Evolutionary conservation across 768 basidiomycete species (phyloP).

Genomic region (Xerocomellus chrysenteron): DNA sequence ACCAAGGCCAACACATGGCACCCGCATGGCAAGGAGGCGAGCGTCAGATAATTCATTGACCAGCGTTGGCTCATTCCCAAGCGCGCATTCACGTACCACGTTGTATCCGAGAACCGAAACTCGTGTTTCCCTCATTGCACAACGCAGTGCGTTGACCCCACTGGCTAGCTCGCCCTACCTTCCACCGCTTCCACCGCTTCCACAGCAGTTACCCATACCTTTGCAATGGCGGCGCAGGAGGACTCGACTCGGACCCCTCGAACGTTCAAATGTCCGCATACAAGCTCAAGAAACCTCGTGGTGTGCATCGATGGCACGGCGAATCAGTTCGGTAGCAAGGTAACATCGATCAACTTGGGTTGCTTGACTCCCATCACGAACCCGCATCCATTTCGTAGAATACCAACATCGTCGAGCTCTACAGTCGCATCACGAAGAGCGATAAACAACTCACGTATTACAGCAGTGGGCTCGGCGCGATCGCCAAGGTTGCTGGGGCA

Average conservation of each 20-base stretch:
- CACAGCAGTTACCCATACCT: not conserved
- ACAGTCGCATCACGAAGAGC: conserved; percentile 36
- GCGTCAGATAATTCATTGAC: too few species aligned
- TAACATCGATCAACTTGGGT: conserved; percentile 6
- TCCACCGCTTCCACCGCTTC: not conserved
- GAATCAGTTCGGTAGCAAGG: conserved; percentile 37
- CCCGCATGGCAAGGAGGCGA: too few species aligned
- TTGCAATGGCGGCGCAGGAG: conserved; percentile 7
- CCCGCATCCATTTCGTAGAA: conserved; percentile 26
- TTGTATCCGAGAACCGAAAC: too few species aligned
- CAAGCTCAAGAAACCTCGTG: conserved; percentile 18
- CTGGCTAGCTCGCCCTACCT: not conserved
- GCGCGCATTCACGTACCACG: too few species aligned
- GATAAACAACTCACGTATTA: conserved; percentile 39
- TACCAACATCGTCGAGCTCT: conserved; percentile 43
- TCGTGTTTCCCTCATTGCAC: too few species aligned
- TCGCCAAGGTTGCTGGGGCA: conserved; percentile 23
- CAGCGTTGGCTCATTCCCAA: too few species aligned
- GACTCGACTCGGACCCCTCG: not conserved
- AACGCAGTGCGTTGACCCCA: too few species aligned
- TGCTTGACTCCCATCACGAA: not conserved
- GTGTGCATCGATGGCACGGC: conserved; percentile 44
- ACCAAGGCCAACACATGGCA: too few species aligned
- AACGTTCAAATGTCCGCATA: conserved; percentile 1
- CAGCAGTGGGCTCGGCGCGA: conserved; percentile 41